phyloP scores from a whole-genome alignment of 2,329 filamentous ascomycete genomes.

The Aureobasidium vineae region DNA sequence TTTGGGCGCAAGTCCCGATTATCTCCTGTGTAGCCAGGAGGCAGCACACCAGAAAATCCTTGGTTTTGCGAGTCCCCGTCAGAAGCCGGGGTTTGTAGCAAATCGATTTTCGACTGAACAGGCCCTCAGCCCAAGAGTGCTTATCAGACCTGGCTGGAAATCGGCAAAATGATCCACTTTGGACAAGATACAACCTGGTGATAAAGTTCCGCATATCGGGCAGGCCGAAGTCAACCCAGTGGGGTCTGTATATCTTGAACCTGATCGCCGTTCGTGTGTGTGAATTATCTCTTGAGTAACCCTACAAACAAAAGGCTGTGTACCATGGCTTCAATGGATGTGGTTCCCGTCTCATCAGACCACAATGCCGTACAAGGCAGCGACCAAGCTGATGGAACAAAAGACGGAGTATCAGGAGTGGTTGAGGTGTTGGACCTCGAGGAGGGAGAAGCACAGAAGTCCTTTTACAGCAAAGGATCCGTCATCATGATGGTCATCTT shows the following conservation, averaged over 20 bases:
- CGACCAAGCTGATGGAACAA: background rate
- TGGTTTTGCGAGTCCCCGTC: too few species aligned
- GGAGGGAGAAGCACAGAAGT: slow-evolving; percentile 28
- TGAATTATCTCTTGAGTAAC: too few species aligned
- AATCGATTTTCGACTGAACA: too few species aligned
- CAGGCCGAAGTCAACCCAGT: background rate
- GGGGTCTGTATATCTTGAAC: background rate
- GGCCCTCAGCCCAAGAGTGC: too few species aligned
- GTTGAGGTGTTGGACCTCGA: slow-evolving; percentile 29
- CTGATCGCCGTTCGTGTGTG: too few species aligned
- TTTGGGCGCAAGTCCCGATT: too few species aligned
- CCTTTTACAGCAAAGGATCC: slow-evolving; percentile 36
- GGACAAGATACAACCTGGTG: background rate
- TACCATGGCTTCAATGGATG: background rate
- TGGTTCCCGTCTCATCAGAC: background rate
- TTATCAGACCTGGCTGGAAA: too few species aligned
- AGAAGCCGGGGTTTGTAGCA: too few species aligned
- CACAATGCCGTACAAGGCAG: background rate
- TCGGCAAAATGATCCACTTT: too few species aligned
- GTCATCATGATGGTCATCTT: slow-evolving; percentile 40
- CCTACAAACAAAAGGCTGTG: background rate
- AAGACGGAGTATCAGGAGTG: background rate
- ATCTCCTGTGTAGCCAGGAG: too few species aligned
- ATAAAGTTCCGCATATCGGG: too few species aligned
- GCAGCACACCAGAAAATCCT: too few species aligned